A percentile compares a stretch with the other conserved stretches of the same genome.
Conservation (phyloP, 768 basidiomycete genomes). For the Lactarius vividus region DNA sequence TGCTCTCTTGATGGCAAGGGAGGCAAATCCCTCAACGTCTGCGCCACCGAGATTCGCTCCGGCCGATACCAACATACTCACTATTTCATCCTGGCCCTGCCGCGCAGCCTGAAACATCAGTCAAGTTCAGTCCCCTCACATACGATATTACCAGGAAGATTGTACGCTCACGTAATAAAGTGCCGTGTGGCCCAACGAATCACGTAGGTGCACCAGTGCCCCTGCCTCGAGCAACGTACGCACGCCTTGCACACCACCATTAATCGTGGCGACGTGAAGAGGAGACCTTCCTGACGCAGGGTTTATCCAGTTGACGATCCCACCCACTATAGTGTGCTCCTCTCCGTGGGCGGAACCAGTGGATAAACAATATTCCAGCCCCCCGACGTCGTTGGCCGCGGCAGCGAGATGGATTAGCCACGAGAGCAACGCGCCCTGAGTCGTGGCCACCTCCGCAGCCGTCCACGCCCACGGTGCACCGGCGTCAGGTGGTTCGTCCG, state of each 20-base stretch:
- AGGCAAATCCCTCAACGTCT: conserved; percentile 57
- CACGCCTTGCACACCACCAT: conserved; percentile 49
- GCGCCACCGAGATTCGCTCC: conserved; percentile 72
- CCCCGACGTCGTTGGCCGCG: conserved; percentile 63
- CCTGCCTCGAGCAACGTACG: conserved; percentile 62
- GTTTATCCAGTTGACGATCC: conserved; percentile 72
- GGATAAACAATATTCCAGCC: conserved; percentile 57
- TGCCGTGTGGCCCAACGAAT: conserved; percentile 76
- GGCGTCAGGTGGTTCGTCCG: conserved; percentile 41
- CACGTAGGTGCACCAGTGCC: conserved; percentile 79
- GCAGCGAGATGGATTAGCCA: conserved; percentile 79
- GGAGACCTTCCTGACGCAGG: conserved; percentile 69
- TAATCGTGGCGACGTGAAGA: conserved; percentile 74
- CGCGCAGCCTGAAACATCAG: conserved; percentile 59
- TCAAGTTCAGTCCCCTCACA: not conserved
- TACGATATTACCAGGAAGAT: not conserved
- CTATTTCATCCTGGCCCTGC: conserved; percentile 59
- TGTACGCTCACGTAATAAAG: conserved; percentile 65
- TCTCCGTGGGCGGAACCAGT: conserved; percentile 17
- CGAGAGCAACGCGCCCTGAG: conserved; percentile 70
- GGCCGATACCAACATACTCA: conserved; percentile 62
- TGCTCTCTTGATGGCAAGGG: conserved; percentile 44
- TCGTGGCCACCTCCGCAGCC: conserved; percentile 66
- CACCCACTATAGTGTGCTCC: conserved; percentile 51
- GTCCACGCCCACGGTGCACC: conserved; percentile 77